phyloP scores from a whole-genome alignment of 73 alveolate species.

The Uronychia setigera region DNA sequence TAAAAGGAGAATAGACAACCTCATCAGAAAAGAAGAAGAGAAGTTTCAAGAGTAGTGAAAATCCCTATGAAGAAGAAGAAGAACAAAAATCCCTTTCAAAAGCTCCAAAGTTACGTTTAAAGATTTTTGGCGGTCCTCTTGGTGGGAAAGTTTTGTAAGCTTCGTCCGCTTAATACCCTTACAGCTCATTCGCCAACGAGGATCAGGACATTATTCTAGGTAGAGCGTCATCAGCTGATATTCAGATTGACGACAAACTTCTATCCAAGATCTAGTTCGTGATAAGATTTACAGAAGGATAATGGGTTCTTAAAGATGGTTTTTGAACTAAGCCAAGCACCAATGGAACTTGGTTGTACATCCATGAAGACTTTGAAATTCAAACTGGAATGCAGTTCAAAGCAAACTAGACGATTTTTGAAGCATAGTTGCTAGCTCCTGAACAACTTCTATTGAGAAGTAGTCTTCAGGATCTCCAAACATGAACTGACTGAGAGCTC shows the following conservation, averaged over 20 bases:
- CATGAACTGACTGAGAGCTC: no score
- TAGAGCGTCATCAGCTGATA: slow-evolving; percentile 75
- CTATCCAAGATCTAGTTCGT: slow-evolving; percentile 76
- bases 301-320: slow-evolving; percentile 86
- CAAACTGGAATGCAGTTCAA: slow-evolving; percentile 78
- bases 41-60: no score
- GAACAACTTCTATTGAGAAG: neutral
- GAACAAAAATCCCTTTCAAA: neutral
- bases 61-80: slow-evolving; percentile 62
- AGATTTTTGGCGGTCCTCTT: slow-evolving; percentile 45
- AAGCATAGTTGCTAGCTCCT: neutral
- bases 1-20: no score
- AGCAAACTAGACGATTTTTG: slow-evolving; percentile 84
- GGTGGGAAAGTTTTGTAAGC: slow-evolving; percentile 33
- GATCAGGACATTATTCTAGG: slow-evolving; percentile 69
- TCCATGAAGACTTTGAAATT: slow-evolving; percentile 80
- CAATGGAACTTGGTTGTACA: slow-evolving; percentile 91
- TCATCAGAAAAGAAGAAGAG: no score
- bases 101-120: slow-evolving; percentile 20
- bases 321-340: slow-evolving; percentile 70
- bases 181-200: slow-evolving; percentile 36
- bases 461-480: neutral
- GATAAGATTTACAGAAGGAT: slow-evolving; percentile 26
- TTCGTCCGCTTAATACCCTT: slow-evolving; percentile 1
- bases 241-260: slow-evolving; percentile 81